phyloP scores from a whole-genome alignment of 257 asterid species.

The Nicotiana sylvestris region DNA sequence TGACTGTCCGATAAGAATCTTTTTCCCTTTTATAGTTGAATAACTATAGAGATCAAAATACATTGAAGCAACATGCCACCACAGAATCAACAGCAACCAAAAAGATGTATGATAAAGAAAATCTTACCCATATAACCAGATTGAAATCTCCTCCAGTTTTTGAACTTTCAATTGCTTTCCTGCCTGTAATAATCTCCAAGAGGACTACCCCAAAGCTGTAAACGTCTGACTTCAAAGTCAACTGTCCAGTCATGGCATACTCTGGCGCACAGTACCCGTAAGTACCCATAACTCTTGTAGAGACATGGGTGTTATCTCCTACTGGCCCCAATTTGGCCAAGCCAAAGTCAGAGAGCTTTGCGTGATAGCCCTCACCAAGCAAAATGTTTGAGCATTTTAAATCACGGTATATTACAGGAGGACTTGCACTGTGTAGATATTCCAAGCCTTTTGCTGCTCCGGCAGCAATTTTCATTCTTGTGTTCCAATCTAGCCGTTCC shows the following conservation, averaged over 20 bases:
- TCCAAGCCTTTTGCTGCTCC: slow-evolving; percentile 98
- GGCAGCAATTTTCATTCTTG: slow-evolving; percentile 92
- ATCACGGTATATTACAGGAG: slow-evolving; percentile 94
- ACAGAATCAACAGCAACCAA: neutral
- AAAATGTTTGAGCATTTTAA: slow-evolving; percentile 87
- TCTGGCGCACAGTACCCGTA: slow-evolving; percentile 98
- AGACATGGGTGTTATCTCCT: slow-evolving; percentile 91
- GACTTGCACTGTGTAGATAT: slow-evolving; percentile 82
- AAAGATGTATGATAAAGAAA: neutral
- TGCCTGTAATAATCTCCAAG: slow-evolving; percentile 85
- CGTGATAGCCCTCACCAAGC: slow-evolving; percentile 70
- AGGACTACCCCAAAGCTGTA: slow-evolving; percentile 96
- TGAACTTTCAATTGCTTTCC: slow-evolving; percentile 77
- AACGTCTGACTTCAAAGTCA: slow-evolving; percentile 86
- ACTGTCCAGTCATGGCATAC: slow-evolving; percentile 96
- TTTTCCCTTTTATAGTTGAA: neutral
- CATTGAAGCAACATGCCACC: neutral
- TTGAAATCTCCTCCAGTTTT: slow-evolving; percentile 71
- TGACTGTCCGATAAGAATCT: neutral
- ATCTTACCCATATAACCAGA: slow-evolving; percentile 80
- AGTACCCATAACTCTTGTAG: slow-evolving; percentile 97
- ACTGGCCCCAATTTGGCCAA: slow-evolving; percentile 94
- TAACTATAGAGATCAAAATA: neutral
- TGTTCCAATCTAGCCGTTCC: slow-evolving; percentile 73
- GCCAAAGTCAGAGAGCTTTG: slow-evolving; percentile 94